A percentile compares a stretch with the other conserved stretches of the same genome.
Evolutionary conservation across 2,329 filamentous ascomycete genomes (phyloP).

Genomic region (Ophiocordyceps camponoti-rufipedis): DNA sequence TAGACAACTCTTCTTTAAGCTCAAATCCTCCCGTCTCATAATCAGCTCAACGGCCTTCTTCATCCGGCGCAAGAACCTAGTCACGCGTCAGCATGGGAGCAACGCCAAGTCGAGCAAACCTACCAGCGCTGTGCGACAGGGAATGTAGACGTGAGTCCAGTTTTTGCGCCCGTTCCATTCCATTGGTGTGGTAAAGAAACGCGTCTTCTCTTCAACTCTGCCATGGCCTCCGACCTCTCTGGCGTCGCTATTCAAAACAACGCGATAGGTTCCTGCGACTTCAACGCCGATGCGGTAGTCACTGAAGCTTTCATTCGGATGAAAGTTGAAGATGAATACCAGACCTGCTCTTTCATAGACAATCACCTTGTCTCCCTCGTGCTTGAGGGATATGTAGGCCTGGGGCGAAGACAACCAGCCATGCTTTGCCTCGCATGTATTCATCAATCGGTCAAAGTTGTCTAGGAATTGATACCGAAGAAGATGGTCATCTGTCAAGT

Average conservation of each 20-base stretch:
- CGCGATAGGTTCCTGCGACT: constrained; percentile 63
- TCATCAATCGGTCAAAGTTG: constrained; percentile 87
- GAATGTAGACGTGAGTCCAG: constrained; percentile 83
- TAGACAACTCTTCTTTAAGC: neutral
- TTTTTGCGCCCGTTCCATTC: constrained; percentile 82
- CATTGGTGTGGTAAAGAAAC: constrained; percentile 84
- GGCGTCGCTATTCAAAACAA: constrained; percentile 69
- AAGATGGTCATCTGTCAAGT: constrained; percentile 70
- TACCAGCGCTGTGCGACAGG: constrained; percentile 68
- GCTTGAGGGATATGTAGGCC: constrained; percentile 85
- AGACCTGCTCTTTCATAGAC: constrained; percentile 86
- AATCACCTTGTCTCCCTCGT: constrained; percentile 84
- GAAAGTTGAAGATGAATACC: constrained; percentile 94
- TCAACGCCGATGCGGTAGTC: constrained; percentile 91
- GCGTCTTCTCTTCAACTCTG: constrained; percentile 58
- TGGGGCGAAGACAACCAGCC: constrained; percentile 78
- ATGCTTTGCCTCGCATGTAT: constrained; percentile 69
- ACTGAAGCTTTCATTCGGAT: constrained; percentile 65
- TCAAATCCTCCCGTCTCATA: neutral
- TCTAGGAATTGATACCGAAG: constrained; percentile 85
- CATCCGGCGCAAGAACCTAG: neutral
- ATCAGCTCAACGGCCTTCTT: neutral
- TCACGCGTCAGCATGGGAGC: neutral
- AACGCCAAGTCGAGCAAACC: constrained; percentile 11
- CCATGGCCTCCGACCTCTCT: constrained; percentile 62